Base-by-base conservation (phyloP, 306 rosid species). In the Clitoria ternatea region DNA sequence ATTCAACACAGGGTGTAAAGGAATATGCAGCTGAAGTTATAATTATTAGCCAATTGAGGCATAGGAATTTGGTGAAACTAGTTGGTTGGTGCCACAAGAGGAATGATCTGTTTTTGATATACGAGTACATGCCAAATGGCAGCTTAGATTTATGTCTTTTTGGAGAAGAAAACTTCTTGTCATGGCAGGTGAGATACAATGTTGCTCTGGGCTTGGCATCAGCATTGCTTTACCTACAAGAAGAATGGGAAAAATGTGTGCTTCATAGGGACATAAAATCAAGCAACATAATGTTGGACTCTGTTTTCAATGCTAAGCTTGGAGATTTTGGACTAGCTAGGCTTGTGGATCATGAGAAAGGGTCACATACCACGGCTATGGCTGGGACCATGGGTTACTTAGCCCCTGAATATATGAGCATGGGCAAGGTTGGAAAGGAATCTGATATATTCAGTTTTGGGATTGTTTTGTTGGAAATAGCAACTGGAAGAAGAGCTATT, bases 391-490 rank as follows among this genome's bases (percentile, higher is more conserved):
- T 37, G 20, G 78, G 81, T 2, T 81, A 76, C 32, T 29, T 81
- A 3, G 79, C 76, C 9, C 81, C 85, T 4, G 79, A 81, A 66
- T 50, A 10, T 8, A 18, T 18, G 4, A 54, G n/a, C 22, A 66
- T 19, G 0, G 36, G 76, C 19, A 60, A 52, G 56, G 73, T 73
- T 11, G 45, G 61, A 2, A 81, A 17, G 20, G 76, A 69, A 3
- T 71, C 75, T 0, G 76, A 81, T 26, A 67, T 76, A 22, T 81
- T 39, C 26, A 81, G 76, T 27, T 87, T 87, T 13, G 87, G 92
- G 0, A 39, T 87, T 4, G 84, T 87, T 3, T 56, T 77, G 12
- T 72, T 84, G 66, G 92, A 85, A 60, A 76, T 85, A 23, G 85
- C 85, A 0, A 63, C 81, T 37, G 87, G 92, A 20, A 85, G 81